Base-by-base conservation (phyloP, 108 stramenopile genomes). In the Aurantiochytrium sp. region DNA sequence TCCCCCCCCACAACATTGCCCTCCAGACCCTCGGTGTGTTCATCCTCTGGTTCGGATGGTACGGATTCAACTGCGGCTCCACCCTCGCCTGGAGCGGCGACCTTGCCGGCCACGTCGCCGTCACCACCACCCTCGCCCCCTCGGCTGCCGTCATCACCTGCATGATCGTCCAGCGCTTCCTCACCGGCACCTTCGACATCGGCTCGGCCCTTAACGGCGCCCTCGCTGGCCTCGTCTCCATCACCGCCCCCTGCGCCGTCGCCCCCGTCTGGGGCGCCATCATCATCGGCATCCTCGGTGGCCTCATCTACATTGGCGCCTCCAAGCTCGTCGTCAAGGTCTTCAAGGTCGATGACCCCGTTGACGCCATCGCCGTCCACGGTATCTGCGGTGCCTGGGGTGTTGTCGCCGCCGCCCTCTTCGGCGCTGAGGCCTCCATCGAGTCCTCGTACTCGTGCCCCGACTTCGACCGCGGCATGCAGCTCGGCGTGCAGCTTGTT, bases 21-120 rank as follows among this genome's bases (percentile, higher is more conserved):
- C 89, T 96, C 16, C 96, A 97, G 93, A 95, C 96, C 45, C 92
- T 96, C 18, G 96, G 96, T 59, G 95, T 95, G 5, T 95, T 98
- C 92, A 93, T 96, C 89, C 95, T 98, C 5, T 97, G 97, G 97
- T 95, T 97, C 71, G 97, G 97, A 53, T 98, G 97, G 97, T 97
- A 97, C 88, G 97, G 96, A 35, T 98, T 98, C 96, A 98, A 97
- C 93, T 92, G 94, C 8, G 96, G 96, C 18, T 95, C 94, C 47
- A 96, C 96, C 28, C 92, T 96, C 18, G 64, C 88, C 16, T 95
- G 96, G 83, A 69, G 87, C 29, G 91, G 90, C 29, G 43, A 42
- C 8, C 88, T 88, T 8, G 59, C 57, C 6, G 94, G 90, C 16
- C 90, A 91, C 10, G 89, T 96, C 44, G 97, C 94, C 14, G 96